These are phyloP conservation scores for Testicularia cyperi DNA, from an alignment of 1,284 basidiomycete genomes.

Conservation along the genomic window DNA sequence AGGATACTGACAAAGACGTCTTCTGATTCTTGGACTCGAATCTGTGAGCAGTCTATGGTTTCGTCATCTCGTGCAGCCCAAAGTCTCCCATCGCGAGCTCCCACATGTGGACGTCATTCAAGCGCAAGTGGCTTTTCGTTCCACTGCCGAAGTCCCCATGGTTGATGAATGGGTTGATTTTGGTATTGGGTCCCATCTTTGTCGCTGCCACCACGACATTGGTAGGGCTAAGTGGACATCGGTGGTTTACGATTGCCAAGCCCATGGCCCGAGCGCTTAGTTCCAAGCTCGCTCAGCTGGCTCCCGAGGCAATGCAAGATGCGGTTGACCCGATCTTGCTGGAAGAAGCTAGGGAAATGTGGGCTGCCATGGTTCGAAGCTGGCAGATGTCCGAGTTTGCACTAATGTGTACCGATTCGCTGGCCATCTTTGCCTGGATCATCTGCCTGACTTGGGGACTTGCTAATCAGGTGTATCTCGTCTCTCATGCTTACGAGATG, in stretches of 20 bases:
- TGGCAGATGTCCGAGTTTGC: too few species aligned
- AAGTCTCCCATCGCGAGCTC: constrained; percentile 13
- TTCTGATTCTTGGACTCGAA: too few species aligned
- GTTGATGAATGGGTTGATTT: not conserved
- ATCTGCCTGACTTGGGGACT: too few species aligned
- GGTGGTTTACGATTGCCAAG: constrained; percentile 4
- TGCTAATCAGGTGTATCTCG: too few species aligned
- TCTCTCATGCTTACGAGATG: too few species aligned
- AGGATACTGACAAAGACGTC: too few species aligned
- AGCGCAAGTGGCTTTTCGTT: constrained; percentile 5
- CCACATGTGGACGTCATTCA: not conserved
- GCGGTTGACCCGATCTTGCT: too few species aligned
- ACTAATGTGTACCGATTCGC: too few species aligned
- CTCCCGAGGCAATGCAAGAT: not conserved
- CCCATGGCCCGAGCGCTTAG: not conserved
- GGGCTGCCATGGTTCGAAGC: too few species aligned
- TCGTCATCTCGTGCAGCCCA: constrained; percentile 17
- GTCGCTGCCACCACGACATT: constrained; percentile 1
- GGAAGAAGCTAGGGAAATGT: too few species aligned
- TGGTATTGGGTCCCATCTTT: constrained; percentile 3
- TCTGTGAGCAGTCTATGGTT: constrained; percentile 9
- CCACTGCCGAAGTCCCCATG: constrained; percentile 12
- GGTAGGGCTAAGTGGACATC: not conserved
- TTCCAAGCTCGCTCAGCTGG: not conserved
- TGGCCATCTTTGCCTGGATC: too few species aligned